A percentile compares a stretch with the other conserved stretches of the same genome.
phyloP scores from a whole-genome alignment of 2,329 filamentous ascomycete species.

The Aureobasidium leucospermi region DNA sequence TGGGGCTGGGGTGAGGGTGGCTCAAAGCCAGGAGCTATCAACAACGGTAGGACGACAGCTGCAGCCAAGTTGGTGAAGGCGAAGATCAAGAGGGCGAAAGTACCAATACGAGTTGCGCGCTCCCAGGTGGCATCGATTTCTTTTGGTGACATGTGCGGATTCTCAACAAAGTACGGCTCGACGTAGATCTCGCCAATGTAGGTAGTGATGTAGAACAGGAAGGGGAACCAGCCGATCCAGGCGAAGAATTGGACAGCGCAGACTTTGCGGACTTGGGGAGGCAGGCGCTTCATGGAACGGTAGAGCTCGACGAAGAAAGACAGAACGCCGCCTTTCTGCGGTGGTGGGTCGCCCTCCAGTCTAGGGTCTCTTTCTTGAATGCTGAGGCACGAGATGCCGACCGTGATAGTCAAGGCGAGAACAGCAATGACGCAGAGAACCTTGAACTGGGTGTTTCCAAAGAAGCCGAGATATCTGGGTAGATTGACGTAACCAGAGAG shows the following conservation, averaged over 20 bases:
- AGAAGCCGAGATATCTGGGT: conserved; percentile 64
- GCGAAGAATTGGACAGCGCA: conserved; percentile 61
- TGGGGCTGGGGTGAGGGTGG: conserved; percentile 31
- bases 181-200: conserved; percentile 92
- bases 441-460: conserved; percentile 88
- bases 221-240: conserved; percentile 91
- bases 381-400: conserved; percentile 60
- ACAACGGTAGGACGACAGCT: conserved; percentile 76
- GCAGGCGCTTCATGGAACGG: conserved; percentile 67
- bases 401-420: conserved; percentile 60
- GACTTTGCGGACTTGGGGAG: conserved; percentile 73
- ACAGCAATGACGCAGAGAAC: conserved; percentile 81
- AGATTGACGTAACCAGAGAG: conserved; percentile 79
- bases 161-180: conserved; percentile 67
- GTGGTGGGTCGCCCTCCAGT: conserved; percentile 55
- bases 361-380: conserved; percentile 77
- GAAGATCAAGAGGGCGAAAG: conserved; percentile 82
- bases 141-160: conserved; percentile 67
- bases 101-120: conserved; percentile 75
- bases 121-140: conserved; percentile 79
- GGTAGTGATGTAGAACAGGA: conserved; percentile 84
- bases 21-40: conserved; percentile 73
- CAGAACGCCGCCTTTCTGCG: conserved; percentile 58
- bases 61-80: conserved; percentile 75
- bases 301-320: conserved; percentile 75